These are phyloP conservation scores for Carallia pectinifolia DNA, from an alignment of 345 rosid species.

Conservation along the genomic window DNA sequence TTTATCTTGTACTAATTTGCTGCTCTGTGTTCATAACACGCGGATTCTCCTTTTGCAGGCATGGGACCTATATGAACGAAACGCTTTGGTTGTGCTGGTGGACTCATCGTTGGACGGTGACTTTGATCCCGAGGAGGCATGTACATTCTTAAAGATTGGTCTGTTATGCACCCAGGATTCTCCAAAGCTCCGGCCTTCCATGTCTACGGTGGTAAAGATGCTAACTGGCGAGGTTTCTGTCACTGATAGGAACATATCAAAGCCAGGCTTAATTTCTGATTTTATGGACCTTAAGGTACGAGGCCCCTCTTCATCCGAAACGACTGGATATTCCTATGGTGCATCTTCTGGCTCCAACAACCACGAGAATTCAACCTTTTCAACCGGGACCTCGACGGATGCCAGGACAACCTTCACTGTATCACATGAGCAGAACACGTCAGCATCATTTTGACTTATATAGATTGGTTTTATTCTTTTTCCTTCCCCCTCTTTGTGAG, in stretches of 20 bases:
- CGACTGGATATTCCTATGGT: slow-evolving; percentile 33
- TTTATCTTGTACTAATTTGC: no score
- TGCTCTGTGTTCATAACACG: no score
- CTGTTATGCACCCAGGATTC: slow-evolving; percentile 77
- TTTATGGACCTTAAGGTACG: slow-evolving; percentile 77
- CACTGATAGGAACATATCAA: slow-evolving; percentile 38
- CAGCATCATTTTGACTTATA: neutral
- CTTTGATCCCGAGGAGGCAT: slow-evolving; percentile 75
- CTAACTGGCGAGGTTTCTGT: slow-evolving; percentile 47
- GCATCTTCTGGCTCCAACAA: slow-evolving; percentile 46
- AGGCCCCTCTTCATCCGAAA: slow-evolving; percentile 26
- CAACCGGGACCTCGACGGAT: slow-evolving; percentile 44
- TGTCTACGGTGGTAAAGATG: slow-evolving; percentile 63
- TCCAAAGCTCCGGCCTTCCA: slow-evolving; percentile 67
- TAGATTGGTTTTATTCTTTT: neutral
- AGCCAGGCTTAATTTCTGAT: slow-evolving; percentile 74
- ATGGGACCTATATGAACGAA: slow-evolving; percentile 74
- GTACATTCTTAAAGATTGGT: slow-evolving; percentile 58
- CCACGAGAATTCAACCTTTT: slow-evolving; percentile 42
- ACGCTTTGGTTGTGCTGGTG: slow-evolving; percentile 63
- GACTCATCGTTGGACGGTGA: slow-evolving; percentile 50
- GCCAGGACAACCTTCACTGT: slow-evolving; percentile 40
- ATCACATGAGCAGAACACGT: slow-evolving; percentile 23
- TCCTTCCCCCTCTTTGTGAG: neutral
- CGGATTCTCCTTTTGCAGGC: slow-evolving; percentile 40